Evolutionary conservation across 2,329 filamentous ascomycete genomes (phyloP), one percentile per base, ranked within the genome.

Genomic region (Leptographium lundbergii): DNA sequence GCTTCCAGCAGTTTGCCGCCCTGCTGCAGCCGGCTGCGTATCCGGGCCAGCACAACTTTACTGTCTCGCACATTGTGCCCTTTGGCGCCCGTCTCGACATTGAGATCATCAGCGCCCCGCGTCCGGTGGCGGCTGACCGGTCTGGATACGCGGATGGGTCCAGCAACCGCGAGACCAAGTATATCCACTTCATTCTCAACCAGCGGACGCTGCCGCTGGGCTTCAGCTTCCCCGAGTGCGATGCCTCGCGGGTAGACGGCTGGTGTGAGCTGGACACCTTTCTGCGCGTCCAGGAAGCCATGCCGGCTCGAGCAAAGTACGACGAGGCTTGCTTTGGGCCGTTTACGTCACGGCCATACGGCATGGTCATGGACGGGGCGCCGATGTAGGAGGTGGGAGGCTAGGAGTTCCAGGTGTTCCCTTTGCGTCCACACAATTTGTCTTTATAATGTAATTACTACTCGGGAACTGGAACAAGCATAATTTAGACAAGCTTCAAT

Each of bases 261-360:
- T 91, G 88, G 87, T 91, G 88, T 67, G 86, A 90, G 67, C 69
- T 91, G 55, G 76, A 77, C 3, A 84, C 84, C 0, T 90, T 91
- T 66, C 66, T 91, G 51, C 69, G 79, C 61, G 74, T 84, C 6
- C 82, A 87, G 71, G 75, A 82, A 61, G 73, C 72, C 61, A 84
- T 84, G 76, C 69, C 81, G 42, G 75, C 73, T 22, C 71, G 77
- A 62, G 84, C 85, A 4, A 70, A 80, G 65, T 90, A 80, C 66
- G 80, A 88, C 19, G 78, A 81, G 66, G 79, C 84, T 45, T 91
- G 88, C 67, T 84, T 82, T 68, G 86, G 81, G 0, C 74, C 85
- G 3, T 82, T 80, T 63, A 68, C 73, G 6, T 65, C 61, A 9
- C 71, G 71, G 17, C 67, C 71, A 29, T 82, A 81, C 67, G 80